These are phyloP conservation scores for Amanita thiersii DNA, from an alignment of 768 basidiomycete genomes.

Conservation along the genomic window DNA sequence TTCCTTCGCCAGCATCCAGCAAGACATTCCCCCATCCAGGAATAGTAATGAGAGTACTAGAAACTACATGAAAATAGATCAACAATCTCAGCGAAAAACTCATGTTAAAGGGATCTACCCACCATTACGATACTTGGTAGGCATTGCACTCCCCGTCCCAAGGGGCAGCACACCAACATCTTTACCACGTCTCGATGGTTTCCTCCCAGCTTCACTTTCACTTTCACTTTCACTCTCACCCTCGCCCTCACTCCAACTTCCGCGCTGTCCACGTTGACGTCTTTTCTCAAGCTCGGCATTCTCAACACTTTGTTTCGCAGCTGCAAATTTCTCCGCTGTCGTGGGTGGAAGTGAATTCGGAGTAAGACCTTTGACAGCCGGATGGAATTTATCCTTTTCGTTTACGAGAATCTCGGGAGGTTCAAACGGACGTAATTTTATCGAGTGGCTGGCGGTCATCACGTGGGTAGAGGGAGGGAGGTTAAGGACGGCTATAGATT, in stretches of 20 bases:
- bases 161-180: slow-evolving; percentile 68
- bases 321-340: slow-evolving; percentile 29
- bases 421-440: slow-evolving; percentile 39
- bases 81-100: background rate
- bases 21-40: slow-evolving; percentile 67
- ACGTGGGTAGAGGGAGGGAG: slow-evolving; percentile 38
- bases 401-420: slow-evolving; percentile 28
- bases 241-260: background rate
- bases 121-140: slow-evolving; percentile 87
- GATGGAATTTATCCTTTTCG: slow-evolving; percentile 32
- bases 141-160: slow-evolving; percentile 84
- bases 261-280: slow-evolving; percentile 10
- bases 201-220: background rate
- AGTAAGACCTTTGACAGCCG: slow-evolving; percentile 18
- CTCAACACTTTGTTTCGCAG: slow-evolving; percentile 26
- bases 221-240: slow-evolving; percentile 3
- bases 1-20: slow-evolving; percentile 90
- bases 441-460: slow-evolving; percentile 32
- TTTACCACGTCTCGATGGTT: slow-evolving; percentile 34
- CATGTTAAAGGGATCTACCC: slow-evolving; percentile 13
- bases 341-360: slow-evolving; percentile 19
- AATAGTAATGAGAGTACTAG: slow-evolving; percentile 68
- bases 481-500: slow-evolving; percentile 26
- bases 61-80: slow-evolving; percentile 35
- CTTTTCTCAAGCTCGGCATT: slow-evolving; percentile 9